Evolutionary conservation across 208 protist genomes (phyloP).

Genomic region (Leishmania turanica): DNA sequence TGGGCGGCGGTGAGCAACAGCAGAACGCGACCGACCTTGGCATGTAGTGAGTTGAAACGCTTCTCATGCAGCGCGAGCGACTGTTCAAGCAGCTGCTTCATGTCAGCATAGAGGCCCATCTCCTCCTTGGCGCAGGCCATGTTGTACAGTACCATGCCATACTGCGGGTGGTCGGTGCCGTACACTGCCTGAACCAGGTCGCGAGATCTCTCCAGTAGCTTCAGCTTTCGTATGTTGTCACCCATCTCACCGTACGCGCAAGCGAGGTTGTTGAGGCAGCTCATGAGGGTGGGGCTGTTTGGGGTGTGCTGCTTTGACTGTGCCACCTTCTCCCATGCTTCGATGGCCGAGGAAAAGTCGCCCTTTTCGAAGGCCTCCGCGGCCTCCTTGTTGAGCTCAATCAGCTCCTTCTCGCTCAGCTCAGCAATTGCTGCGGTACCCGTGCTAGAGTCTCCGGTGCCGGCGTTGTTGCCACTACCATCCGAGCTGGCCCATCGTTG

Average conservation of each 20-base stretch:
- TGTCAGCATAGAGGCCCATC: constrained; percentile 73
- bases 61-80: constrained; percentile 70
- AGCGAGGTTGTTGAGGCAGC: constrained; percentile 87
- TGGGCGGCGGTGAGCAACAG: constrained; percentile 74
- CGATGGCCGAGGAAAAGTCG: constrained; percentile 69
- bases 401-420: constrained; percentile 39
- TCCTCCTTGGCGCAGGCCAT: constrained; percentile 84
- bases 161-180: constrained; percentile 85
- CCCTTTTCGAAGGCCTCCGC: constrained; percentile 59
- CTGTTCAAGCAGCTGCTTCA: constrained; percentile 66
- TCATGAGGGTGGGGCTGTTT: constrained; percentile 74
- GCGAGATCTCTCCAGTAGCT: constrained; percentile 70
- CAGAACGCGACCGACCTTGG: constrained; percentile 82
- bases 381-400: constrained; percentile 70
- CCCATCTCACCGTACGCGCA: constrained; percentile 87
- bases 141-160: constrained; percentile 87
- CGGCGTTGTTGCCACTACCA: neutral
- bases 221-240: constrained; percentile 68
- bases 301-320: constrained; percentile 43
- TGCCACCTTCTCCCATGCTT: constrained; percentile 68
- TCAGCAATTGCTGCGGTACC: neutral
- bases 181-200: constrained; percentile 65
- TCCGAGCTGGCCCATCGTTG: constrained; percentile 14
- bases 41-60: constrained; percentile 67
- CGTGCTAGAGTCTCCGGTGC: neutral